Base-by-base conservation (phyloP, 208 protist genomes). In the Tritrichomonas foetus region DNA sequence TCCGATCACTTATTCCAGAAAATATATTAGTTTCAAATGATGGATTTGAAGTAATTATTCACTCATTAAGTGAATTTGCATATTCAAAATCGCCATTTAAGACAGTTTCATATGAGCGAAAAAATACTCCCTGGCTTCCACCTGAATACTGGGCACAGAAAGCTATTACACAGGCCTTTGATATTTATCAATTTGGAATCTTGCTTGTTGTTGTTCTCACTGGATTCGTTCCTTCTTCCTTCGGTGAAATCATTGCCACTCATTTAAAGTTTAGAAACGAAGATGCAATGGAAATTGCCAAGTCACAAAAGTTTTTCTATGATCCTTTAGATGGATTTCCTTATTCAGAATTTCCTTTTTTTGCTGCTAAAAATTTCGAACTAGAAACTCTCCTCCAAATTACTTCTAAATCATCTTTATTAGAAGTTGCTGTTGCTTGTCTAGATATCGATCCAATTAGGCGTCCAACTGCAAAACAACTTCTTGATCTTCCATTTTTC, bases 121-220 rank as follows among this genome's bases (percentile, higher is more conserved):
- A 61, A 61, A 61, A 61, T 16, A 22, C 53, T 22, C 53, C 53
- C 16, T 61, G 53, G 53, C 69, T 78, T 36, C 69, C 69, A 47
- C 69, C 69, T 27, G 69, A 78, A 44, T 78, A 78, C 20, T 78
- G 14, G 5, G 69, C 14, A 16, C 25, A 47, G 11, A 78, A 47
- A 20, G 3, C 1, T 47, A 3, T 3, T 3, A 47, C 69, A 27
- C 33, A 25, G 20, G 69, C 69, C 16, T 78, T 78, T 78, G 69
- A 78, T 47, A 78, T 78, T 47, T 78, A 78, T 47, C 69, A 78
- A 78, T 78, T 78, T 78, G 69, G 69, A 20, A 33, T 78, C 44
- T 44, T 78, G 33, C 3, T 78, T 25, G 25, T 78, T 1, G 11
- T 78, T 39, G 33, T 78, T 78, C 44, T 78, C 22, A 78, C 69